Base-by-base conservation (phyloP, 768 basidiomycete species). In the Chlorophyllum brunneum region DNA sequence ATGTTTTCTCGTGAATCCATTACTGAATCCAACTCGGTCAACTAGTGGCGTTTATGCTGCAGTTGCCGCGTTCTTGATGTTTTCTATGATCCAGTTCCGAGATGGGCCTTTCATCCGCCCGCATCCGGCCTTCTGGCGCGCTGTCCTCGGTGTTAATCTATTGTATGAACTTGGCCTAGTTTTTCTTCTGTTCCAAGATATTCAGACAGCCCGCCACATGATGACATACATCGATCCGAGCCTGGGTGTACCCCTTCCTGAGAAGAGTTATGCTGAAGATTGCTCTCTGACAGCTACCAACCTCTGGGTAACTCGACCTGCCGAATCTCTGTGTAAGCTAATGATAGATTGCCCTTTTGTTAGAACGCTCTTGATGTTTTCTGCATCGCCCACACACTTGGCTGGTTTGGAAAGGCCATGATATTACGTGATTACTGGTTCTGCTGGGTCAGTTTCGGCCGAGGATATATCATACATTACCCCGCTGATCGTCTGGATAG, bases 361-460 rank as follows among this genome's bases (percentile, higher is more conserved):
- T 57, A 92, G 87, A 79, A 86, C 61, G 87, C 91, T 3, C 65
- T 94, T 26, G 91, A 94, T 63, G 85, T 92, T 49, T 94, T 94
- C 64, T 92, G 90, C 61, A 58, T 93, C 15, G 91, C 91, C 24
- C 91, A 94, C 65, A 71, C 89, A 33, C 64, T 93, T 42, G 91
- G 91, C 4, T 94, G 91, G 91, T 93, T 91, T 64, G 90, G 91
- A 37, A 94, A 94, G 67, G 91, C 92, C 3, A 79, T 93, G 77
- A 86, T 94, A 59, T 67, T 94, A 62, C 81, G 92, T 20, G 92
- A 94, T 62, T 93, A 94, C 62, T 93, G 91, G 91, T 93, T 92
- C 63, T 93, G 92, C 62, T 93, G 92, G 90, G 90, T 91, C 61
- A 54, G 73, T 67, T 23, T 39, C 44, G 16, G 16, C 43, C 51